Conservation (phyloP, 169 alveolate genomes). For the Plasmodium reichenowi region DNA sequence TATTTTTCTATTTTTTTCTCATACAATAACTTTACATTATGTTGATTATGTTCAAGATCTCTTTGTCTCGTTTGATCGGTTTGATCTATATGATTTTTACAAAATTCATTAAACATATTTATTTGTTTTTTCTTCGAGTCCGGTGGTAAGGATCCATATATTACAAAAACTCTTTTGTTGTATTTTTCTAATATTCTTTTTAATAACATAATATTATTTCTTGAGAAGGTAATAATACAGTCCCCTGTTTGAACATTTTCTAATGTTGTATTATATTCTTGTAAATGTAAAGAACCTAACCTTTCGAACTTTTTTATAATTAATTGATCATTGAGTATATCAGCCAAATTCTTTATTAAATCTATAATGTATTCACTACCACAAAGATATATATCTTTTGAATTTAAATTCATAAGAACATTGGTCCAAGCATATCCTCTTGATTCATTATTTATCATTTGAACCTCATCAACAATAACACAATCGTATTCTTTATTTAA, state of each 20-base stretch:
- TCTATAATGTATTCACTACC: conserved; percentile 46
- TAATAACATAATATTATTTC: conserved; percentile 81
- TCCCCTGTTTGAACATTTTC: conserved; percentile 91
- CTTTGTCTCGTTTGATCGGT: neutral
- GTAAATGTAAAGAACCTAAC: conserved; percentile 74
- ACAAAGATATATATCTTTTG: conserved; percentile 72
- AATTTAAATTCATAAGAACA: conserved; percentile 90
- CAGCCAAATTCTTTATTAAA: conserved; percentile 37
- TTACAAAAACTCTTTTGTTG: conserved; percentile 83
- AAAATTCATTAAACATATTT: conserved; percentile 75
- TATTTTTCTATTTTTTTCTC: neutral
- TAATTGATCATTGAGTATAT: conserved; percentile 45
- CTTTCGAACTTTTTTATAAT: conserved; percentile 77
- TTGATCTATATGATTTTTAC: neutral
- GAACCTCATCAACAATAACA: conserved; percentile 94
- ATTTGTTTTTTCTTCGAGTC: conserved; percentile 87
- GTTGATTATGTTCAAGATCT: neutral
- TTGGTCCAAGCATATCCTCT: conserved; percentile 95
- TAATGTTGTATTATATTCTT: conserved; percentile 77
- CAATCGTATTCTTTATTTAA: conserved; percentile 85
- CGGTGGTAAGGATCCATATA: conserved; percentile 93
- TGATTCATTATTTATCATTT: conserved; percentile 89
- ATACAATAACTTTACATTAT: neutral
- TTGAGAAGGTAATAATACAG: conserved; percentile 91
- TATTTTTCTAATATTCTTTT: conserved; percentile 76